Evolutionary conservation across 208 protist species (phyloP), one percentile per base, ranked within the genome.

Genomic region (Trypanosoma brucei): DNA sequence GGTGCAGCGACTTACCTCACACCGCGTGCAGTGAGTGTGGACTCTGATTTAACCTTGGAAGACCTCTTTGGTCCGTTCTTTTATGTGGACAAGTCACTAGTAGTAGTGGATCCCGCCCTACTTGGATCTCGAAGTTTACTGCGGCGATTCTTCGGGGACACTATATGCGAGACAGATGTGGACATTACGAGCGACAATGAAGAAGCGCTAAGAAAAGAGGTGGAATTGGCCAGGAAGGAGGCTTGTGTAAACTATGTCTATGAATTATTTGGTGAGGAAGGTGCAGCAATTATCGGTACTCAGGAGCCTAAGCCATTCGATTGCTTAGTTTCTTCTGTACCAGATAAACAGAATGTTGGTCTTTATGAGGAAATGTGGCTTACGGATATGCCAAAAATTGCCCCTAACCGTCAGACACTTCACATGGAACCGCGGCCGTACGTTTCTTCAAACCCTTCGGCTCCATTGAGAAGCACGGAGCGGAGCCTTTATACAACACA

Each of bases 361-460:
- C 49, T 11, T 35, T 53, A 39, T 49, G 67, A 77, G 62, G 69
- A 65, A 45, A n/a, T 77, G 37, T 95, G 86, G 86, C 61, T 95
- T 14, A 63, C 84, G 13, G 85, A 95, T 37, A 93, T 95, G 89
- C 86, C 89, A 0, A 82, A 78, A 37, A 92, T 95, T 56, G 67
- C 65, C 1, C 84, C 86, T 0, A 92, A 91, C 48, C 84, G 89
- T 6, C 89, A 93, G 60, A 84, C 79, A 3, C 61, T 95, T 57
- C 89, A 95, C 65, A 86, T 83, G 56, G 84, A 92, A 55, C 89
- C 89, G 1, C 75, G 78, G 39, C 82, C 84, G 7, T 95, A 84
- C 68, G 55, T 77, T 49, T 81, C 85, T 30, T 70, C 77, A 3
- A 22, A 22, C 22, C 44, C 55, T 5, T 81, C 70, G 68, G 63